Evolutionary conservation across 2,329 filamentous ascomycete species (phyloP).

Genomic region (Aspergillus glaucus): DNA sequence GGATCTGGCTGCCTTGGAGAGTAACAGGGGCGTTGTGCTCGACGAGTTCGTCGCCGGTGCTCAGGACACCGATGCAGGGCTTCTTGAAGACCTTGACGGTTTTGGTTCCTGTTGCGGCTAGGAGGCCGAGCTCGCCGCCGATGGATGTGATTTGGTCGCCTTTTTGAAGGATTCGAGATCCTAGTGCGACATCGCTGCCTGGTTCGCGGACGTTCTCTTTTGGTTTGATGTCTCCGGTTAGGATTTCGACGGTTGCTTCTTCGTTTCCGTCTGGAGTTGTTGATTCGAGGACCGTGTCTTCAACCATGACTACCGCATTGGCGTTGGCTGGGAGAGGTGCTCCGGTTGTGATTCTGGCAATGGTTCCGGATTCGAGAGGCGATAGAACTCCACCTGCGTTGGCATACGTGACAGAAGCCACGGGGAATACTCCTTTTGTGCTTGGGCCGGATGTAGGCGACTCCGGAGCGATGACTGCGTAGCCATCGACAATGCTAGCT

Average conservation of each 20-base stretch:
- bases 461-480: constrained; percentile 63
- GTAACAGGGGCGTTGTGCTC: constrained; percentile 57
- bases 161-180: constrained; percentile 62
- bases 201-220: constrained; percentile 89
- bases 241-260: constrained; percentile 80
- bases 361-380: constrained; percentile 62
- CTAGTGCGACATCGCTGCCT: constrained; percentile 74
- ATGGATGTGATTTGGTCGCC: constrained; percentile 79
- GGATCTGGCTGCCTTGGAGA: constrained; percentile 73
- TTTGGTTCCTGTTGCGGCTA: constrained; percentile 74
- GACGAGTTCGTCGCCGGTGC: constrained; percentile 92
- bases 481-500: constrained; percentile 95
- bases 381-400: constrained; percentile 60
- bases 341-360: constrained; percentile 89
- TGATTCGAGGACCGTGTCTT: constrained; percentile 74
- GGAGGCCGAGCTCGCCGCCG: constrained; percentile 83
- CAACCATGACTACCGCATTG: constrained; percentile 92
- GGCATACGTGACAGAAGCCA: constrained; percentile 80
- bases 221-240: constrained; percentile 65
- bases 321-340: constrained; percentile 83
- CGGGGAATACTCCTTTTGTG: constrained; percentile 75
- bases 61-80: constrained; percentile 78
- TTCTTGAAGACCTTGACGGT: constrained; percentile 67
- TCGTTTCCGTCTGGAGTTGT: constrained; percentile 74
- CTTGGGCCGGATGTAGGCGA: constrained; percentile 49